These are phyloP conservation scores for Diaporthe sp. DNA, from an alignment of 2,329 filamentous ascomycete species.

Conservation along the genomic window DNA sequence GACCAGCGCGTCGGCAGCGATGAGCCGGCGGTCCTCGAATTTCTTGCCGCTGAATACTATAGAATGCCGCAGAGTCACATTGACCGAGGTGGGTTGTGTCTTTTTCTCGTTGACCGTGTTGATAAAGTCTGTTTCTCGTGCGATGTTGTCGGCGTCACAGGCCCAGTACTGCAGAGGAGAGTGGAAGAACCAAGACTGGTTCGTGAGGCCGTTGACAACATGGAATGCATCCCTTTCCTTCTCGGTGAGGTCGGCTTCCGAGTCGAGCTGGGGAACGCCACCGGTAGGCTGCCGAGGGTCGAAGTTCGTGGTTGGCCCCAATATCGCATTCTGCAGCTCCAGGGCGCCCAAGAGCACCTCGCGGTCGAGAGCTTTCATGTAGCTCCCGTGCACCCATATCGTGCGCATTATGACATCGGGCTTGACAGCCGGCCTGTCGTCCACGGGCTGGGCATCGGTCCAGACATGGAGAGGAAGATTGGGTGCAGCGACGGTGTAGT, in stretches of 20 bases:
- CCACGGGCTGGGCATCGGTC: conserved; percentile 77
- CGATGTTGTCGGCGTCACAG: conserved; percentile 70
- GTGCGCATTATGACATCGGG: conserved; percentile 86
- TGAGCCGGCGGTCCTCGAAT: conserved; percentile 75
- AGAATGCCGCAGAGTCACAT: conserved; percentile 80
- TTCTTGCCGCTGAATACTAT: conserved; percentile 87
- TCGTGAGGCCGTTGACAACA: conserved; percentile 69
- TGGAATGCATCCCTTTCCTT: conserved; percentile 67
- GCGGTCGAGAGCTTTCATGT: conserved; percentile 80
- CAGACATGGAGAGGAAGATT: conserved; percentile 84
- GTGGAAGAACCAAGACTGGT: conserved; percentile 81
- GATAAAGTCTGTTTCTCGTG: conserved; percentile 73
- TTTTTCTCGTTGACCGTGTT: conserved; percentile 77
- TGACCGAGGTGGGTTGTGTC: conserved; percentile 74
- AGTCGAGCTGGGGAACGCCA: conserved; percentile 47
- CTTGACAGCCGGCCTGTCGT: conserved; percentile 60
- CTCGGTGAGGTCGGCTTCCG: conserved; percentile 54
- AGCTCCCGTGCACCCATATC: conserved; percentile 84
- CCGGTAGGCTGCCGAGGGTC: conserved; percentile 56
- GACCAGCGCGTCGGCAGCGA: conserved; percentile 82
- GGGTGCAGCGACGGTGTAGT: conserved; percentile 78
- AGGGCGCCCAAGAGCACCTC: conserved; percentile 76
- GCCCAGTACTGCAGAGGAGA: conserved; percentile 88
- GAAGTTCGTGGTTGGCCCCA: conserved; percentile 72
- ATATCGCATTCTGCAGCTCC: conserved; percentile 76